A percentile compares a stretch with the other conserved stretches of the same genome.
phyloP scores from a whole-genome alignment of 345 rosid genomes.

The Theobroma cacao region DNA sequence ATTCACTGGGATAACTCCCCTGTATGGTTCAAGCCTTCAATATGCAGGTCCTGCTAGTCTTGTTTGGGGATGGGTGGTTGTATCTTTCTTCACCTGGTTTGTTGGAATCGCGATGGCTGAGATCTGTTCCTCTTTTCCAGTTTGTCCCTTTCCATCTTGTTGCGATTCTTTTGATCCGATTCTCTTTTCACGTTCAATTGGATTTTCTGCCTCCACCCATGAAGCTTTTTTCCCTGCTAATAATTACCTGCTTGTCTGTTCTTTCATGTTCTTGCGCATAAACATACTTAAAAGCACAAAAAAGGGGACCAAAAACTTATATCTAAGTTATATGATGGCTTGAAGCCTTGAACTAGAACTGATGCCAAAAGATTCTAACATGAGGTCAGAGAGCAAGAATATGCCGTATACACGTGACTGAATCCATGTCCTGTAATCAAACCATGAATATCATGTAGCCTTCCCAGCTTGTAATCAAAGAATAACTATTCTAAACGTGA shows the following conservation, averaged over 20 bases:
- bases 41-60: conserved; percentile 59
- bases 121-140: conserved; percentile 71
- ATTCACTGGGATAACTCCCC: conserved; percentile 59
- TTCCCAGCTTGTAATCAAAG: not conserved
- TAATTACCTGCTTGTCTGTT: not conserved
- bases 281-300: not conserved
- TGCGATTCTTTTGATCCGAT: not conserved
- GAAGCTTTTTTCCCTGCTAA: not conserved
- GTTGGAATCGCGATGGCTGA: conserved; percentile 65
- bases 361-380: too few species aligned
- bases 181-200: not conserved
- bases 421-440: too few species aligned
- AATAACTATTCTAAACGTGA: not conserved
- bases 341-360: too few species aligned
- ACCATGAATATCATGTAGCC: not conserved
- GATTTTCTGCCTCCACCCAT: too few species aligned
- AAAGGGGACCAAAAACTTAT: too few species aligned
- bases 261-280: not conserved
- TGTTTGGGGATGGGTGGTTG: conserved; percentile 72
- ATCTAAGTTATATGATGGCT: too few species aligned
- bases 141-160: conserved; percentile 6
- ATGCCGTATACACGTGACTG: too few species aligned
- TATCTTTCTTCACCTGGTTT: conserved; percentile 62
- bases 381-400: too few species aligned
- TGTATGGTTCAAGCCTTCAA: conserved; percentile 58